These are phyloP conservation scores for Sutorius australiensis DNA, from an alignment of 768 basidiomycete species.

Conservation along the genomic window DNA sequence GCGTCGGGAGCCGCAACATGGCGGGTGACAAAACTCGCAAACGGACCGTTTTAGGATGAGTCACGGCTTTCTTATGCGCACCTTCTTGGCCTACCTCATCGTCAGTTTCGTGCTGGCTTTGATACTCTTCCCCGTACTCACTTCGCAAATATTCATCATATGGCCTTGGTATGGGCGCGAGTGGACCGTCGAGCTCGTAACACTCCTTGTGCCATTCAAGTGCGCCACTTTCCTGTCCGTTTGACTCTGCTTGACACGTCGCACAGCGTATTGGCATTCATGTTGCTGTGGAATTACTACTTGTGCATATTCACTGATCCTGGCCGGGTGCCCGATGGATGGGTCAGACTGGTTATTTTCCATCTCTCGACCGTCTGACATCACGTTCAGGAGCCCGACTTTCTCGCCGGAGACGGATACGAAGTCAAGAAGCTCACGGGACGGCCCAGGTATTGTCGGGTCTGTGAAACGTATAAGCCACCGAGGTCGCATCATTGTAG, in stretches of 20 bases:
- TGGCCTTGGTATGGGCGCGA: conserved; percentile 89
- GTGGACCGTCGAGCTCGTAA: conserved; percentile 69
- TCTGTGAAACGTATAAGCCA: conserved; percentile 82
- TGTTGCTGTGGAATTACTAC: conserved; percentile 88
- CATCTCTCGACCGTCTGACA: conserved; percentile 5
- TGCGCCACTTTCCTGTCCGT: conserved; percentile 35
- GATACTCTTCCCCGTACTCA: conserved; percentile 85
- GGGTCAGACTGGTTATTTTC: conserved; percentile 49
- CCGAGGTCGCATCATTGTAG: conserved; percentile 92
- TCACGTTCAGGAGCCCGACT: conserved; percentile 59
- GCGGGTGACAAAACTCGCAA: not conserved
- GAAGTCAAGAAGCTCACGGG: conserved; percentile 92
- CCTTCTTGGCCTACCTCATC: conserved; percentile 55
- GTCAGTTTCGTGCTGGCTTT: conserved; percentile 68
- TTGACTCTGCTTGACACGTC: conserved; percentile 9
- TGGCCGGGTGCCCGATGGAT: conserved; percentile 71
- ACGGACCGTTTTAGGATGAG: conserved; percentile 4
- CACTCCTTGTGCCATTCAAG: conserved; percentile 89
- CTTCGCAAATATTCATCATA: conserved; percentile 85
- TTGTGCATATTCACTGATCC: conserved; percentile 82
- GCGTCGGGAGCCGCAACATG: conserved; percentile 17
- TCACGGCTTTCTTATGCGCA: conserved; percentile 34
- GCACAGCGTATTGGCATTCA: conserved; percentile 62
- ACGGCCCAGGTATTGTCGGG: conserved; percentile 78
- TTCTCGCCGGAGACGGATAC: conserved; percentile 59